These are phyloP conservation scores for Macadamia integrifolia DNA, from an alignment of 164 flowering plant genomes.

Conservation along the genomic window DNA sequence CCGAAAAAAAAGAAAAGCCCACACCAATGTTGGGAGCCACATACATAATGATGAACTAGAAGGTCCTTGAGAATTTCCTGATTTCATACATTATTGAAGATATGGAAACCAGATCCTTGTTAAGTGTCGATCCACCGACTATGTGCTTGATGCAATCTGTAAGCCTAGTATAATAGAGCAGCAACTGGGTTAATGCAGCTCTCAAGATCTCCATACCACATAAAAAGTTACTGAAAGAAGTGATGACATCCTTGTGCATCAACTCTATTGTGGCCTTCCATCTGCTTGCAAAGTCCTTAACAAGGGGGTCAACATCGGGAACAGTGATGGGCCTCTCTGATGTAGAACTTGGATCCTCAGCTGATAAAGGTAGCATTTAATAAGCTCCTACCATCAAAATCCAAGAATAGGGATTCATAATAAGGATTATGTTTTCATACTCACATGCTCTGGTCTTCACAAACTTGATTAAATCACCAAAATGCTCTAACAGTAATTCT, in stretches of 20 bases:
- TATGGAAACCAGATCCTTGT: slow-evolving; percentile 90
- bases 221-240: slow-evolving; percentile 94
- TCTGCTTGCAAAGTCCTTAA: slow-evolving; percentile 87
- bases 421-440: slow-evolving; percentile 18
- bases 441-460: slow-evolving; percentile 88
- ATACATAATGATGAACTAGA: slow-evolving; percentile 24
- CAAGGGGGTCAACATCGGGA: slow-evolving; percentile 84
- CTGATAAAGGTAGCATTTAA: slow-evolving; percentile 31
- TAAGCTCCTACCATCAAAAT: background rate
- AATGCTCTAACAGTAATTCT: slow-evolving; percentile 88
- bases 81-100: slow-evolving; percentile 93
- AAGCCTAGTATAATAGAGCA: slow-evolving; percentile 93
- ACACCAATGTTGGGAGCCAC: no score
- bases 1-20: no score
- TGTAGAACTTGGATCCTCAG: slow-evolving; percentile 63
- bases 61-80: slow-evolving; percentile 80
- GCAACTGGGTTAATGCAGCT: slow-evolving; percentile 89
- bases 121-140: slow-evolving; percentile 64
- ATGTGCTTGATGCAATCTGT: slow-evolving; percentile 83
- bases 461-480: slow-evolving; percentile 76
- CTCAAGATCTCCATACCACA: slow-evolving; percentile 97
- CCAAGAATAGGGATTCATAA: background rate
- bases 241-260: slow-evolving; percentile 98
- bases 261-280: slow-evolving; percentile 95
- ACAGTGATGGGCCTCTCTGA: slow-evolving; percentile 61